A percentile compares a stretch with the other conserved stretches of the same genome.
Conservation (phyloP, 2,329 filamentous ascomycete species). For the Botryosphaeria dothidea region DNA sequence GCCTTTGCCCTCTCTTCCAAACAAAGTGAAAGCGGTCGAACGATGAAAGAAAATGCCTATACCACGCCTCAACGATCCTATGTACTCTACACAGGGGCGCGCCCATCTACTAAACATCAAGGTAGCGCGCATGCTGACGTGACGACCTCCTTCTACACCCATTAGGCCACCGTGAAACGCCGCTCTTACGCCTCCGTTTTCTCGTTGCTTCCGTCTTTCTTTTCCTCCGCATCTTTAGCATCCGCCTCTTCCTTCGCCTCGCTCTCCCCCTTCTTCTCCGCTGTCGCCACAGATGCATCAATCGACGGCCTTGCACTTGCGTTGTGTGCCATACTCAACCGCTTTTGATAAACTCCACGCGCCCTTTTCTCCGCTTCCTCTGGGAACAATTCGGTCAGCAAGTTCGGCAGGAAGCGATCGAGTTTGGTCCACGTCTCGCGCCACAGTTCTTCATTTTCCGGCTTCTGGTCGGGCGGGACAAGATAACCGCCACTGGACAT, state of each 20-base stretch:
- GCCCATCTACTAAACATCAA: not conserved
- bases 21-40: not conserved
- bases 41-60: not conserved
- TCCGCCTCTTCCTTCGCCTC: not conserved
- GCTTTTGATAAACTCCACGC: not conserved
- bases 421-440: slow-evolving; percentile 61
- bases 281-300: not conserved
- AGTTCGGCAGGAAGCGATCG: slow-evolving; percentile 60
- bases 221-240: not conserved
- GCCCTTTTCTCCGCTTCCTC: slow-evolving; percentile 34
- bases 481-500: slow-evolving; percentile 90
- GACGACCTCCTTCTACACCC: not conserved
- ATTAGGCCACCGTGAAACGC: not conserved
- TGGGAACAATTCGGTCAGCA: slow-evolving; percentile 62
- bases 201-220: not conserved
- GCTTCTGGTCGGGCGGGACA: slow-evolving; percentile 62
- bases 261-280: not conserved
- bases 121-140: not conserved
- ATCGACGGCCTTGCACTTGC: not conserved
- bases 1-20: not conserved
- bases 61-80: not conserved
- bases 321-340: not conserved
- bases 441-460: slow-evolving; percentile 58
- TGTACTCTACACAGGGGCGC: not conserved
- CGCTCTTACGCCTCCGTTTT: not conserved